Percentiles rank a stretch among this genome's conserved stretches.
These are phyloP conservation scores for Xylaria polymorpha DNA, from an alignment of 2,329 filamentous ascomycete species.

Conservation along the genomic window DNA sequence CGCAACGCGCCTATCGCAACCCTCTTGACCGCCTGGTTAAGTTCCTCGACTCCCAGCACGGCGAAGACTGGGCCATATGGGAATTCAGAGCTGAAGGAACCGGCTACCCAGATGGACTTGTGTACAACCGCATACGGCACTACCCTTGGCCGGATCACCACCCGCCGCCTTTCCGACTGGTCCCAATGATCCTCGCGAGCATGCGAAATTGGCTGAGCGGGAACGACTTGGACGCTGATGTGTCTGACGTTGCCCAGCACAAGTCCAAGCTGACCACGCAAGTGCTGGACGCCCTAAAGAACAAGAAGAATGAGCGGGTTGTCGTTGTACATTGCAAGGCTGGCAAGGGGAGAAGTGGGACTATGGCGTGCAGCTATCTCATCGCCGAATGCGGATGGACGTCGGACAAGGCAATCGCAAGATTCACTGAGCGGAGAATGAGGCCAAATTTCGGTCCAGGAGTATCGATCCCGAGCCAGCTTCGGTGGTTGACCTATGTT, in stretches of 20 bases:
- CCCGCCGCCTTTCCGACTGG: conserved; percentile 88
- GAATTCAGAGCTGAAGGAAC: conserved; percentile 98
- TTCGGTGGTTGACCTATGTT: conserved; percentile 89
- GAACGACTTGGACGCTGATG: conserved; percentile 55
- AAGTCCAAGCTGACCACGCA: conserved; percentile 43
- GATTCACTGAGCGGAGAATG: conserved; percentile 87
- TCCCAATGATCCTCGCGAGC: conserved; percentile 88
- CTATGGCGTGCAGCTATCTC: conserved; percentile 86
- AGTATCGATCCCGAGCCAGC: conserved; percentile 91
- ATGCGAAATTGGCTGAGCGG: conserved; percentile 89
- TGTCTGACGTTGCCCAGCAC: conserved; percentile 31
- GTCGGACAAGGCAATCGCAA: conserved; percentile 62
- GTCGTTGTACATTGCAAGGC: conserved; percentile 97
- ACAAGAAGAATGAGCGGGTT: conserved; percentile 66
- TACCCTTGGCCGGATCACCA: conserved; percentile 98
- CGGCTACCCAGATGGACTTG: conserved; percentile 90
- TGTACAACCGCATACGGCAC: conserved; percentile 86
- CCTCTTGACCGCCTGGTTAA: conserved; percentile 86
- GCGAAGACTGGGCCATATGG: conserved; percentile 91
- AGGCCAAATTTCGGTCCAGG: conserved; percentile 87
- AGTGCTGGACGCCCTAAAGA: conserved; percentile 49
- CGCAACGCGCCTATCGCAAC: conserved; percentile 92
- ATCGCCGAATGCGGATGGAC: conserved; percentile 82
- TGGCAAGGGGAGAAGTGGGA: conserved; percentile 93
- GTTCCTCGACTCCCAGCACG: conserved; percentile 89